Evolutionary conservation across 768 basidiomycete species (phyloP).

Genomic region (Hypholoma fasciculare): DNA sequence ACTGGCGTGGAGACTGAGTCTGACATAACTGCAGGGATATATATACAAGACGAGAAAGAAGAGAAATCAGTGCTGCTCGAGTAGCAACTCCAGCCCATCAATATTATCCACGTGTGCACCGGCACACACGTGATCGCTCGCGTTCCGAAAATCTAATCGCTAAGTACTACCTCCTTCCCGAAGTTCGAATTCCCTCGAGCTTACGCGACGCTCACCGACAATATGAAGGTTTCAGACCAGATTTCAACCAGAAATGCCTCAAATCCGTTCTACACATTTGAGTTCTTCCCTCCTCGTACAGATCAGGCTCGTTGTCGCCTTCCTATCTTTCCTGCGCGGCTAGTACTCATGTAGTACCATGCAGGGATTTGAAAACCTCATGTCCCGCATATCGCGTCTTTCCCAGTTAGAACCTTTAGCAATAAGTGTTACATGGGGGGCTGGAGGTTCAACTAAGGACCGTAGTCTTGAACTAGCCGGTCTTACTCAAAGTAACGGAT

Average conservation of each 20-base stretch:
- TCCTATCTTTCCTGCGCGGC: neutral
- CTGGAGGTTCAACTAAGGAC: slow-evolving; percentile 90
- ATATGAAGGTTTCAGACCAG: slow-evolving; percentile 77
- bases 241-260: slow-evolving; percentile 44
- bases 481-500: slow-evolving; percentile 68
- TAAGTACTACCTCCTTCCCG: neutral
- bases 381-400: slow-evolving; percentile 84
- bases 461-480: slow-evolving; percentile 85
- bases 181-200: neutral
- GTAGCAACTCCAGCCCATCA: neutral
- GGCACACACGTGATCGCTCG: slow-evolving; percentile 4
- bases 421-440: slow-evolving; percentile 96
- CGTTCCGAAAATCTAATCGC: slow-evolving; percentile 3
- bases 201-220: neutral
- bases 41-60: slow-evolving; percentile 1
- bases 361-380: slow-evolving; percentile 89
- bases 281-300: slow-evolving; percentile 97
- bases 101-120: slow-evolving; percentile 7
- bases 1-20: slow-evolving; percentile 64
- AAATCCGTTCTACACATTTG: slow-evolving; percentile 88
- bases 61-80: neutral
- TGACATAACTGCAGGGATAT: slow-evolving; percentile 22
- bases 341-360: neutral
- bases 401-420: slow-evolving; percentile 77
- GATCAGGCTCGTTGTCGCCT: slow-evolving; percentile 57